Percentiles rank a stretch among this genome's conserved stretches.
Evolutionary conservation across 2,329 filamentous ascomycete genomes (phyloP).

Genomic region (Exophiala dermatitidis): DNA sequence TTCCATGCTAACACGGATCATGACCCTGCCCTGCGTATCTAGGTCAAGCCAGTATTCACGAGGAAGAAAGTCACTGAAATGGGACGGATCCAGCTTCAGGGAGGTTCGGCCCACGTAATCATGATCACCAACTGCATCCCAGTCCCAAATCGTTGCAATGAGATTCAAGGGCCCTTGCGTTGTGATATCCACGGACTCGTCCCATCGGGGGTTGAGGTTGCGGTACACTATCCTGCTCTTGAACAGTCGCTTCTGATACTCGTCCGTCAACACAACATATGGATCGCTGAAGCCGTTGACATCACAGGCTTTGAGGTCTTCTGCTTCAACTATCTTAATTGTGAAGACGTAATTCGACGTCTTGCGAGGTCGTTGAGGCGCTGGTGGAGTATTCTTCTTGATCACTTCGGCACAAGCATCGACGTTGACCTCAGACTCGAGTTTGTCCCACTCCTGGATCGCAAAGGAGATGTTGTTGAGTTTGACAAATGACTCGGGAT

Average conservation of each 20-base stretch:
- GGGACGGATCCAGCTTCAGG: constrained; percentile 92
- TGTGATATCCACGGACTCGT: constrained; percentile 93
- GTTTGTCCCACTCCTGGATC: constrained; percentile 80
- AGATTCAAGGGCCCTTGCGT: constrained; percentile 87
- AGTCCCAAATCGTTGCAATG: constrained; percentile 97
- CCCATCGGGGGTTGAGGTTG: constrained; percentile 90
- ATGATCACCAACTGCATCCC: constrained; percentile 93
- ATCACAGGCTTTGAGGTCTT: constrained; percentile 97
- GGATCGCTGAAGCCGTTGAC: constrained; percentile 90
- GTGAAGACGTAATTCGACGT: constrained; percentile 93
- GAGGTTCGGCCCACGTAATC: constrained; percentile 97
- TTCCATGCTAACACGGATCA: constrained; percentile 95
- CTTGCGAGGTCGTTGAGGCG: constrained; percentile 59
- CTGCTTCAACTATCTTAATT: constrained; percentile 95
- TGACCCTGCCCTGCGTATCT: constrained; percentile 82
- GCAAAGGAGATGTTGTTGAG: constrained; percentile 97
- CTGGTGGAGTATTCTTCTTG: constrained; percentile 63
- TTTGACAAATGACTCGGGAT: constrained; percentile 80
- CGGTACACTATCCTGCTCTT: constrained; percentile 90
- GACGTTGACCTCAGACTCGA: constrained; percentile 84
- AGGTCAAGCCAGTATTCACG: constrained; percentile 97
- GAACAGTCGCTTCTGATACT: constrained; percentile 92
- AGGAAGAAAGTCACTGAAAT: constrained; percentile 92
- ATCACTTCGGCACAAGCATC: constrained; percentile 82
- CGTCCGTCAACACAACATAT: constrained; percentile 92